These are phyloP conservation scores for Trametes maxima DNA, from an alignment of 768 basidiomycete genomes.

Conservation along the genomic window DNA sequence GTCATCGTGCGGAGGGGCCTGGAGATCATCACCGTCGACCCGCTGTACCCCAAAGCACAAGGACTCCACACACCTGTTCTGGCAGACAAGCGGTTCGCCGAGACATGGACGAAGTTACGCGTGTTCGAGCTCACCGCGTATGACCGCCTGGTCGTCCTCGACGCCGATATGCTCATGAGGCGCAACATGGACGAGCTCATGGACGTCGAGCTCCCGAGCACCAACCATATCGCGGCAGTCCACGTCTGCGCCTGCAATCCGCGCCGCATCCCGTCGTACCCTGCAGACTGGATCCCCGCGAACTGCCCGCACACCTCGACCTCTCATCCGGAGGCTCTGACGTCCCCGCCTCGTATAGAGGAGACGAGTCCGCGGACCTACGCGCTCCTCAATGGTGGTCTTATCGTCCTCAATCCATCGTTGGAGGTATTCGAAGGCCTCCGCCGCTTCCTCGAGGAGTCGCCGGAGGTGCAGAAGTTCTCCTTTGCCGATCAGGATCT, in stretches of 20 bases:
- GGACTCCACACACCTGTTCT: constrained; percentile 38
- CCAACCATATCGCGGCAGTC: constrained; percentile 82
- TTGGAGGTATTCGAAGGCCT: constrained; percentile 53
- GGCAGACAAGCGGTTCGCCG: constrained; percentile 53
- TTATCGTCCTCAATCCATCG: constrained; percentile 84
- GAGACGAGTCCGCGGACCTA: constrained; percentile 67
- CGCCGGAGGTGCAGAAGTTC: constrained; percentile 55
- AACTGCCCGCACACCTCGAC: constrained; percentile 83
- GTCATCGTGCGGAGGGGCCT: constrained; percentile 59
- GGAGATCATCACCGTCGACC: constrained; percentile 56
- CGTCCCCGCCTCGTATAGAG: constrained; percentile 46
- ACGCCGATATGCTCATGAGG: constrained; percentile 86
- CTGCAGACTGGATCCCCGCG: constrained; percentile 87
- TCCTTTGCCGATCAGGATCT: constrained; percentile 95
- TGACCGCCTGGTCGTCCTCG: constrained; percentile 77
- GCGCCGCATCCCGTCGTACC: constrained; percentile 80
- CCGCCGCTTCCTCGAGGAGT: constrained; percentile 55
- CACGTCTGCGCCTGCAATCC: constrained; percentile 98
- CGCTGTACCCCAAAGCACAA: constrained; percentile 51
- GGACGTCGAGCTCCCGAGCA: constrained; percentile 47
- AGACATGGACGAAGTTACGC: constrained; percentile 70
- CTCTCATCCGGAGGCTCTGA: constrained; percentile 47
- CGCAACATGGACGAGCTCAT: constrained; percentile 82
- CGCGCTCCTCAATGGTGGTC: constrained; percentile 86
- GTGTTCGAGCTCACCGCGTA: constrained; percentile 70